Base-by-base conservation (phyloP, 345 rosid species). In the Leavenworthia alabamica region DNA sequence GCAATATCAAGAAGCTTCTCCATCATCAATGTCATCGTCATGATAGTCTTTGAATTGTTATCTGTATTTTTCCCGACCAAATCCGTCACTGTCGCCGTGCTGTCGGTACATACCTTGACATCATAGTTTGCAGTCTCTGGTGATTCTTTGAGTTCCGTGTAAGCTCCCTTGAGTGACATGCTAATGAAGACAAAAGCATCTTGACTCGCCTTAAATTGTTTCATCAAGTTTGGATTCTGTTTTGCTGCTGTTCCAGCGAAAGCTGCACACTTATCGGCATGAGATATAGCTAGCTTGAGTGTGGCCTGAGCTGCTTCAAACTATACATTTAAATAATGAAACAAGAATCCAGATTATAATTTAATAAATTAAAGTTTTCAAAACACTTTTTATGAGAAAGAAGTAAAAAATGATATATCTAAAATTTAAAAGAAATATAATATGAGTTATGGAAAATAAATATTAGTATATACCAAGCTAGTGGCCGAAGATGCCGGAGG, bases 41-140 rank as follows among this genome's bases (percentile, higher is more conserved):
- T n/a, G 9, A 27, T 2, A 26, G 36, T 43, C 53, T 59, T 50
- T 0, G 73, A 60, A 9, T n/a, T 39, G 31, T 31, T 33, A 7
- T 68, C 73, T 24, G 2, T 26, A 26, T 50, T 42, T 41, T 41
- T 24, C 11, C 40, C 40, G 4, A 68, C 11, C 60, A 32, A 41
- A 5, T 12, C 2, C 16, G 12, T 16, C 23, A 68, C 54, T 0
- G 5, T 16, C 1, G 1, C 2, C 3, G 46, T 68, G 5, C 8
- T 8, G 44, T 67, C 72, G 4, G 5, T 15, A 60, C 53, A 58
- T 12, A 50, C 22, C 60, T 24, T 42, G 47, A 43, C 66, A 11
- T 60, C 54, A 60, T 68, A 68, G 60, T 60, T 60, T 0, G 73
- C 37, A 5, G 45, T 17, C 1, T 50, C 73, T n/a, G 73, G 73